These are phyloP conservation scores for Sarcomyxa edulis DNA, from an alignment of 768 basidiomycete genomes.

Conservation along the genomic window DNA sequence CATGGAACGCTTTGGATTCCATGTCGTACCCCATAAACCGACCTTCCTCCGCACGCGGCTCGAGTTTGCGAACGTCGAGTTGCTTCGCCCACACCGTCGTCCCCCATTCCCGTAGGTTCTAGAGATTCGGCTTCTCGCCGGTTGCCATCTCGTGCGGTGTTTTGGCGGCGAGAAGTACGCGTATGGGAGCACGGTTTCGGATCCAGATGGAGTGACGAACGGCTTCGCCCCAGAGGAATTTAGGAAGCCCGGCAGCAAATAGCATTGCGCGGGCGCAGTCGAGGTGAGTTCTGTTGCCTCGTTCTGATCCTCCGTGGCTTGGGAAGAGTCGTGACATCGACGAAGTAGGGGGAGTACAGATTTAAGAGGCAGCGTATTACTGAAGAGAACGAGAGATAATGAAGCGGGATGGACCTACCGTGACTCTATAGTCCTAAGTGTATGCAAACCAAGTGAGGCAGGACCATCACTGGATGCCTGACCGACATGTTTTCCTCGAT, in stretches of 20 bases:
- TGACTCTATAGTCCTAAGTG: no score
- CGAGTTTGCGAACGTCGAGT: slow-evolving; percentile 9
- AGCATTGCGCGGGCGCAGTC: slow-evolving; percentile 27
- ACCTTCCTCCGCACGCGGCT: slow-evolving; percentile 7
- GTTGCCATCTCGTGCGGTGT: slow-evolving; percentile 16
- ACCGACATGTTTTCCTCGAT: no score
- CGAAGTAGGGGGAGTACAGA: no score
- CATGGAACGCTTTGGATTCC: slow-evolving; percentile 10
- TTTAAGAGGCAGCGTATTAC: no score
- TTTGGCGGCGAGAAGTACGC: slow-evolving; percentile 12
- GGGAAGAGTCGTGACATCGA: no score
- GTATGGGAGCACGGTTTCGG: slow-evolving; percentile 24
- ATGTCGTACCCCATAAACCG: slow-evolving; percentile 13
- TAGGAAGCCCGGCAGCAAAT: slow-evolving; percentile 21
- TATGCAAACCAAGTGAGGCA: no score
- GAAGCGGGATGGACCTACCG: no score
- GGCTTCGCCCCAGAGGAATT: slow-evolving; percentile 32
- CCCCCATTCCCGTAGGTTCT: slow-evolving; percentile 19
- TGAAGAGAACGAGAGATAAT: no score
- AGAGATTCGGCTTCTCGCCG: slow-evolving; percentile 19
- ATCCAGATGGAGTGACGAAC: slow-evolving; percentile 24
- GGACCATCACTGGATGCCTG: no score
- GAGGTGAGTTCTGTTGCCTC: slow-evolving; percentile 25
- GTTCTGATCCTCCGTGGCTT: slow-evolving; percentile 35
- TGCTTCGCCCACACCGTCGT: slow-evolving; percentile 12